Conservation (phyloP, 345 rosid species). For the Raphanus raphanistrum region DNA sequence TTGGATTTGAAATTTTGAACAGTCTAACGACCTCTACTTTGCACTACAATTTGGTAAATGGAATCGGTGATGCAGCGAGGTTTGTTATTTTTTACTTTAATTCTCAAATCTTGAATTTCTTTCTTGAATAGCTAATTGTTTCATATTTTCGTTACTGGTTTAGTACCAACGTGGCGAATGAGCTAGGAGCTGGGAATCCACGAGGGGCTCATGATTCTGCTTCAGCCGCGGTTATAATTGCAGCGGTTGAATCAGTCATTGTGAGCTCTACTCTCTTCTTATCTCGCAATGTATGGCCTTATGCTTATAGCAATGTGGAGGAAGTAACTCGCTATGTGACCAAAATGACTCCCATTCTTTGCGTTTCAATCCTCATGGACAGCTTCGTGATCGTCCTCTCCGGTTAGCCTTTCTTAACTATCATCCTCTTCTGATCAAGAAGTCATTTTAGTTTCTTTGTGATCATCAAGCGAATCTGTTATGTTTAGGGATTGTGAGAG, state of each 20-base stretch:
- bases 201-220: constrained; percentile 35
- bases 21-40: constrained; percentile 41
- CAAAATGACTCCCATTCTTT: constrained; percentile 38
- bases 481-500: constrained; percentile 62
- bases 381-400: constrained; percentile 33
- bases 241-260: constrained; percentile 38
- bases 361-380: constrained; percentile 40
- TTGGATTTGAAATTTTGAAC: background rate
- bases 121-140: background rate
- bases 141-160: background rate
- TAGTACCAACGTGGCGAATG: constrained; percentile 42
- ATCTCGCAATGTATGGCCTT: constrained; percentile 38
- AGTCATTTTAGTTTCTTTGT: background rate
- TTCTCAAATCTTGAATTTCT: background rate
- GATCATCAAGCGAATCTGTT: background rate
- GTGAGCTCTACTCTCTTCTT: constrained; percentile 34
- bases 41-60: constrained; percentile 38
- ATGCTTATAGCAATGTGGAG: constrained; percentile 39
- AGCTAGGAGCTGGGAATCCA: constrained; percentile 42
- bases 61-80: constrained; percentile 42
- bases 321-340: constrained; percentile 31
- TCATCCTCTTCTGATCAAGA: background rate
- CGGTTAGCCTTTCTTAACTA: constrained; percentile 25
- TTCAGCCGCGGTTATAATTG: constrained; percentile 33
- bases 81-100: constrained; percentile 4